Evolutionary conservation across 2,329 filamentous ascomycete genomes (phyloP).

Genomic region (Ceratocystis ficicola): DNA sequence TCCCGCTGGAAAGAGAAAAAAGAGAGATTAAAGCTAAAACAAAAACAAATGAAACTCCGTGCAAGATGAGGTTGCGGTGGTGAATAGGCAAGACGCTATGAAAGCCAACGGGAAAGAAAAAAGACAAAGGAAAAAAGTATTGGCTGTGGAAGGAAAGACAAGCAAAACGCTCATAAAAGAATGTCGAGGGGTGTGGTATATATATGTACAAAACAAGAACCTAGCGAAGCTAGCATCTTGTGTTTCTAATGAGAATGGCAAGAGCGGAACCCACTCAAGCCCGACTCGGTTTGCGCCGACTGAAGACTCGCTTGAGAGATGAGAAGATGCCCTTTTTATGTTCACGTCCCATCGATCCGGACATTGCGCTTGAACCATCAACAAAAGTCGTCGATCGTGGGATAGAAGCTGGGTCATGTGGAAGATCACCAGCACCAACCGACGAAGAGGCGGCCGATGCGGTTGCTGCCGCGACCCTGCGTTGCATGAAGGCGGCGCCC

Average conservation of each 20-base stretch:
- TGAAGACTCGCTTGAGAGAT: constrained; percentile 22
- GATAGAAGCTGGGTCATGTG: neutral
- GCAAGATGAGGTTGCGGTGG: neutral
- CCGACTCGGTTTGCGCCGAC: constrained; percentile 14
- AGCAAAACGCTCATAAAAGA: neutral
- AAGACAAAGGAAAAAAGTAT: neutral
- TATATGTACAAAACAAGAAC: constrained; percentile 1
- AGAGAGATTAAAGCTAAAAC: neutral
- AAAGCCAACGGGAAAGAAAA: neutral
- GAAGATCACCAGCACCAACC: neutral
- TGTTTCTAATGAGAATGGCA: neutral
- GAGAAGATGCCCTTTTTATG: constrained; percentile 22
- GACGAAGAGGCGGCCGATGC: neutral
- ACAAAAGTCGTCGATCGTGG: neutral
- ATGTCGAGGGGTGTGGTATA: neutral
- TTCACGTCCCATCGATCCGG: neutral
- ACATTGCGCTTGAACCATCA: neutral
- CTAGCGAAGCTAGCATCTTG: neutral
- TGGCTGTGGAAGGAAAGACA: neutral
- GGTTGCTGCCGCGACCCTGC: constrained; percentile 16
- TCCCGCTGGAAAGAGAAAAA: neutral
- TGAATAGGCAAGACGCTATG: neutral
- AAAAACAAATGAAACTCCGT: neutral
- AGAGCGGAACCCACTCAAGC: neutral
- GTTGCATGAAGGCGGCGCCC: constrained; percentile 26